Percentiles rank a stretch among this genome's conserved stretches.
Conservation (phyloP, 306 rosid species). For the Glycyrrhiza uralensis region DNA sequence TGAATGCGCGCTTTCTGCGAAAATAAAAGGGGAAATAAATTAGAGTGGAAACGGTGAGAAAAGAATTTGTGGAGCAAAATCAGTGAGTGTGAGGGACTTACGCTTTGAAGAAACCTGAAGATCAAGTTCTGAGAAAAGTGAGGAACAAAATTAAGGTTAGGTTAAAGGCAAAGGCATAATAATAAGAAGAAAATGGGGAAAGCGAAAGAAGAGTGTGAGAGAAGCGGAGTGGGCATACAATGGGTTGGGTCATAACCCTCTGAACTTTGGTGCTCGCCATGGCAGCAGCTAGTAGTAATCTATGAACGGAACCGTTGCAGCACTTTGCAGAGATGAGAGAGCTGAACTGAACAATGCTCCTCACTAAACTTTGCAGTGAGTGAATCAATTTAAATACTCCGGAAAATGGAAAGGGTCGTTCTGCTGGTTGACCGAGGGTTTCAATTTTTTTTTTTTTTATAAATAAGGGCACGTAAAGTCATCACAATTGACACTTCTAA, state of each 20-base stretch:
- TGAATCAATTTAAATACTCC: too few relatives aligned
- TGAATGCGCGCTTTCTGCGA: slow-evolving; percentile 84
- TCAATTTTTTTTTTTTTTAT: too few relatives aligned
- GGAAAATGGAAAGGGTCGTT: too few relatives aligned
- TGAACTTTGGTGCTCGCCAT: slow-evolving; percentile 97
- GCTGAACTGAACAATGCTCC: background rate
- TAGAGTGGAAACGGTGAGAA: too few relatives aligned
- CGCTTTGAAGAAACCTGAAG: slow-evolving; percentile 88
- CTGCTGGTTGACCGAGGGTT: too few relatives aligned
- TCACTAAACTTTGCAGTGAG: too few relatives aligned
- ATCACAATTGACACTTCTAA: too few relatives aligned
- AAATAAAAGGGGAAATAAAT: too few relatives aligned
- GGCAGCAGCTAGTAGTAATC: slow-evolving; percentile 33
- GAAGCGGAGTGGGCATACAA: slow-evolving; percentile 49
- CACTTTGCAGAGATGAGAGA: background rate
- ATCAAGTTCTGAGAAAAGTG: slow-evolving; percentile 64
- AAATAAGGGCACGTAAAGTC: too few relatives aligned
- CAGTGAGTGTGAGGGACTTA: slow-evolving; percentile 35
- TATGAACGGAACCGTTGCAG: background rate
- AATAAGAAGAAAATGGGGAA: slow-evolving; percentile 9
- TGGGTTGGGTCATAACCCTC: slow-evolving; percentile 96
- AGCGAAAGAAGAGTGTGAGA: background rate
- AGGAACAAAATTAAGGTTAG: background rate
- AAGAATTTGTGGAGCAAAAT: too few relatives aligned
- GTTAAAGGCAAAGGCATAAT: background rate